Evolutionary conservation across 352 stramenopile genomes (phyloP).

Genomic region (Phytophthora pluvialis): DNA sequence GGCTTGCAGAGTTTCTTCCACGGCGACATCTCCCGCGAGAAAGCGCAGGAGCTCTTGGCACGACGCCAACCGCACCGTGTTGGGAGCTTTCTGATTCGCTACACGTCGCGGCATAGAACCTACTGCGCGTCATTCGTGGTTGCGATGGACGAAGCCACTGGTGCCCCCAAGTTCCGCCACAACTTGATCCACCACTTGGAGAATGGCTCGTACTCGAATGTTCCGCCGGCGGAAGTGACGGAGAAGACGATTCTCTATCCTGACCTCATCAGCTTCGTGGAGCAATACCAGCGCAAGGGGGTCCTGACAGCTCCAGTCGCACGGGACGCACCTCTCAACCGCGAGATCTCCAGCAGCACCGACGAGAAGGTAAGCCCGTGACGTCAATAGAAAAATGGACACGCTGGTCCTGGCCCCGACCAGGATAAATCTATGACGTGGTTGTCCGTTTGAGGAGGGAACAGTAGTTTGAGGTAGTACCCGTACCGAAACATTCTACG

Average conservation of each 20-base stretch:
- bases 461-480: no score
- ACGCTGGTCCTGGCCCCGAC: no score
- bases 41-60: constrained; percentile 52
- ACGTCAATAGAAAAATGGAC: no score
- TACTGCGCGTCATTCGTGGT: constrained; percentile 82
- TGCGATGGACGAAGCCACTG: constrained; percentile 41
- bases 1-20: constrained; percentile 83
- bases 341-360: constrained; percentile 54
- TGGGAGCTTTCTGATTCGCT: constrained; percentile 81
- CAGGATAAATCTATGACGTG: constrained; percentile 11
- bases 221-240: constrained; percentile 58
- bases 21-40: constrained; percentile 67
- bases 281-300: constrained; percentile 75
- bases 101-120: constrained; percentile 60
- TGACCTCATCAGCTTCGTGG: constrained; percentile 80
- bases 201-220: constrained; percentile 67
- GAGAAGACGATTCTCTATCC: constrained; percentile 59
- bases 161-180: constrained; percentile 56
- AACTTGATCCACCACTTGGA: constrained; percentile 78
- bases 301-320: constrained; percentile 60
- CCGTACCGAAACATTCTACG: no score
- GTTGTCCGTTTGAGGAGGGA: no score
- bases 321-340: constrained; percentile 54
- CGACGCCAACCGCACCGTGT: constrained; percentile 31
- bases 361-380: constrained; percentile 7